These are phyloP conservation scores for Anastatica hierochuntica DNA, from an alignment of 345 rosid species.

Conservation along the genomic window DNA sequence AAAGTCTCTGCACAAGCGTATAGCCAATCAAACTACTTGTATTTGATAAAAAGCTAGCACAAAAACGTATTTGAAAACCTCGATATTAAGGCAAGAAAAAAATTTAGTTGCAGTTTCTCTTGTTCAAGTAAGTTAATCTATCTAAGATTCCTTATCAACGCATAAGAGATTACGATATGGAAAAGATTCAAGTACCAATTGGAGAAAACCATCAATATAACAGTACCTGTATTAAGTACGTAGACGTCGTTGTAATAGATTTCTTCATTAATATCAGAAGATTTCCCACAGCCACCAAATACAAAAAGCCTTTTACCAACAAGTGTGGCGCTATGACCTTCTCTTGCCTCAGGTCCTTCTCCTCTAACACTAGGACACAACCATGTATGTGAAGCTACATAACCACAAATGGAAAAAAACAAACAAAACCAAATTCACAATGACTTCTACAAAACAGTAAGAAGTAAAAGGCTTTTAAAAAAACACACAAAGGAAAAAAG, in stretches of 20 bases:
- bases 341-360: constrained; percentile 88
- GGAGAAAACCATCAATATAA: background rate
- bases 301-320: constrained; percentile 81
- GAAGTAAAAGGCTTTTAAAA: background rate
- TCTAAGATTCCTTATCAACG: background rate
- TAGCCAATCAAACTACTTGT: background rate
- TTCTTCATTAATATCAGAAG: constrained; percentile 48
- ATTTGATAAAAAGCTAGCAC: background rate
- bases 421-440: constrained; percentile 5
- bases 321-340: constrained; percentile 88
- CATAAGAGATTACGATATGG: background rate
- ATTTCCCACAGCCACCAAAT: constrained; percentile 95
- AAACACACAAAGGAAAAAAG: background rate
- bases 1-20: constrained; percentile 57
- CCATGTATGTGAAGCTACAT: constrained; percentile 88
- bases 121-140: background rate
- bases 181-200: constrained; percentile 1
- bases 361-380: constrained; percentile 79
- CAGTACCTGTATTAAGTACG: constrained; percentile 77
- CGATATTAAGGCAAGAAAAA: background rate
- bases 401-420: constrained; percentile 11
- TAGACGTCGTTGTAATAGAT: constrained; percentile 82
- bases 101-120: background rate
- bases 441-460: background rate
- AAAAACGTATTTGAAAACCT: background rate